Conservation (phyloP, 163 green algal genomes). For the Coccomyxa subellipsoidea region DNA sequence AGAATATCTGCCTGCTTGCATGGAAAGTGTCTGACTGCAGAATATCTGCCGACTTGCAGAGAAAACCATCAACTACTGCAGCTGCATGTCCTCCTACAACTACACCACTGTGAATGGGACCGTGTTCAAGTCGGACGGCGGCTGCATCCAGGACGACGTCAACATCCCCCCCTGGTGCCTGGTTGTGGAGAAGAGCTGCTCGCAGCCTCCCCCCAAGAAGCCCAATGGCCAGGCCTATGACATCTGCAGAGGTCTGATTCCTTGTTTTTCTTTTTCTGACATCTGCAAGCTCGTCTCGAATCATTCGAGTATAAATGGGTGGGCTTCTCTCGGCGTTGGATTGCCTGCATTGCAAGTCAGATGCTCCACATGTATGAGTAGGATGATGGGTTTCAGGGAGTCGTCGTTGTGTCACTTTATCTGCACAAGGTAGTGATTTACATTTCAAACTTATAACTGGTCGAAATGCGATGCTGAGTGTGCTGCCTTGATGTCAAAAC, state of each 20-base stretch:
- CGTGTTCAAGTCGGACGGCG: not conserved
- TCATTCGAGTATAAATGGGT: too few species aligned
- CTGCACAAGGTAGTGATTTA: too few species aligned
- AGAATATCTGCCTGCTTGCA: too few species aligned
- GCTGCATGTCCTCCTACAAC: not conserved
- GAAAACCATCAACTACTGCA: slow-evolving; percentile 12
- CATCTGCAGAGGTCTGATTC: not conserved
- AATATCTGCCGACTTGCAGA: too few species aligned
- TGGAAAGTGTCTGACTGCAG: too few species aligned
- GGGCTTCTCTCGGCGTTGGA: too few species aligned
- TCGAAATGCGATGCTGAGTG: not conserved
- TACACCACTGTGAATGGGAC: not conserved
- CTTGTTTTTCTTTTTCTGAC: not conserved
- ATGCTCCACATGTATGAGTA: too few species aligned
- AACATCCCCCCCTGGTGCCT: slow-evolving; percentile 7
- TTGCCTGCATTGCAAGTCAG: too few species aligned
- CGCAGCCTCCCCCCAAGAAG: not conserved
- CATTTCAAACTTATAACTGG: too few species aligned
- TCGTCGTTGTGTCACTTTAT: too few species aligned
- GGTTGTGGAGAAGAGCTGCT: slow-evolving; percentile 7
- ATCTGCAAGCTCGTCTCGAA: too few species aligned
- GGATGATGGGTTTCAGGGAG: too few species aligned
- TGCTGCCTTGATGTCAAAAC: not conserved
- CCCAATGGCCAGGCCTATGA: not conserved
- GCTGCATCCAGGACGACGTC: not conserved